Percentiles rank a stretch among this genome's conserved stretches.
These are phyloP conservation scores for Carex cristatella DNA, from an alignment of 176 grass and related monocot genomes.

Conservation along the genomic window DNA sequence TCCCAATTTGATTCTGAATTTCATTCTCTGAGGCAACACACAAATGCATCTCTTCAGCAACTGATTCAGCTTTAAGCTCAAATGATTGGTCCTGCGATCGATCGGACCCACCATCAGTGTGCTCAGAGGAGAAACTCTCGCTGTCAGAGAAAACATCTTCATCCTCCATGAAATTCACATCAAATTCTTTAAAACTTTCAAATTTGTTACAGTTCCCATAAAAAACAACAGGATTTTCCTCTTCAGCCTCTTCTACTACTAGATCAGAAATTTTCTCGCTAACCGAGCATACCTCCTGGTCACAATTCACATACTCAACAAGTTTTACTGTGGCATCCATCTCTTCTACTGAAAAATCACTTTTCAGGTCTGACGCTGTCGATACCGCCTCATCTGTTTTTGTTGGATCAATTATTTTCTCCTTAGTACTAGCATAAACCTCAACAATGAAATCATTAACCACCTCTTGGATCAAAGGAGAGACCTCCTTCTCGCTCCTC, in stretches of 20 bases:
- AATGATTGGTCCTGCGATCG: slow-evolving; percentile 4
- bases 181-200: slow-evolving; percentile 11
- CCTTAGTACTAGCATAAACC: slow-evolving; percentile 35
- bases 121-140: slow-evolving; percentile 40
- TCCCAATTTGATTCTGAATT: background rate
- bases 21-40: background rate
- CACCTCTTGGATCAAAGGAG: slow-evolving; percentile 46
- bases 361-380: slow-evolving; percentile 29
- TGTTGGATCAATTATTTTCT: background rate
- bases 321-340: slow-evolving; percentile 50
- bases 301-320: slow-evolving; percentile 51
- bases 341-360: slow-evolving; percentile 58
- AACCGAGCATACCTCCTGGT: background rate
- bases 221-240: background rate
- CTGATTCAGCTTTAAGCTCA: background rate
- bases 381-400: slow-evolving; percentile 9
- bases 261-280: background rate
- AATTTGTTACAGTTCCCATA: slow-evolving; percentile 1
- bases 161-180: slow-evolving; percentile 26
- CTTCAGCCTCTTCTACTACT: slow-evolving; percentile 10
- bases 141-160: slow-evolving; percentile 31
- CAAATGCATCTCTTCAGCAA: background rate
- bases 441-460: slow-evolving; percentile 48
- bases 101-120: slow-evolving; percentile 34
- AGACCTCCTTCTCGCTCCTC: slow-evolving; percentile 22